A percentile compares a stretch with the other conserved stretches of the same genome.
Conservation (phyloP, 2,329 filamentous ascomycete genomes). For the Nemania sp. region DNA sequence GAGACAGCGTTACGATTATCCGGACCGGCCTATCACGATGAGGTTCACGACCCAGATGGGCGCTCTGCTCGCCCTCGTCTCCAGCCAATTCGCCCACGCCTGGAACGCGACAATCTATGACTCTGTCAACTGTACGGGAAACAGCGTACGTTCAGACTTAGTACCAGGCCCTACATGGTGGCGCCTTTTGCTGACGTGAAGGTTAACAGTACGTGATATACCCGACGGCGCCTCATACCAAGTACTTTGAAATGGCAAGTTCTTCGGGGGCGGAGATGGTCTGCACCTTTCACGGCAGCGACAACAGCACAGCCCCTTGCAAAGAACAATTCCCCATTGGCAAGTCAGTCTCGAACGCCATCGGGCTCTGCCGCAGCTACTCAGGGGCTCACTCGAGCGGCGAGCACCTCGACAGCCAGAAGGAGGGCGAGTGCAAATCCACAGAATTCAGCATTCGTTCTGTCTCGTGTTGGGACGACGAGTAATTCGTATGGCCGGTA, state of each 20-base stretch:
- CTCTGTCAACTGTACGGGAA: conserved; percentile 34
- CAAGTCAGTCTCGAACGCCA: conserved; percentile 34
- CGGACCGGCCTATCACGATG: conserved; percentile 20
- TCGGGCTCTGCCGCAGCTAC: conserved; percentile 32
- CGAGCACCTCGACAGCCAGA: conserved; percentile 20
- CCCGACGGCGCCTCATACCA: conserved; percentile 26
- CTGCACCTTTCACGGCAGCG: conserved; percentile 31
- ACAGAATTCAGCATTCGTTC: conserved; percentile 36
- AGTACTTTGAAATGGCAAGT: conserved; percentile 39
- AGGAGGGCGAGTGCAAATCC: conserved; percentile 35
- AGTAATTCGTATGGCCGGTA: conserved; percentile 3
- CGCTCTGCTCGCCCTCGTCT: conserved; percentile 30
- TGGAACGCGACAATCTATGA: conserved; percentile 41
- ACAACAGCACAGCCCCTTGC: conserved; percentile 30
- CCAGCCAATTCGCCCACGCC: conserved; percentile 22
- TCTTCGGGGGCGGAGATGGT: conserved; percentile 33
- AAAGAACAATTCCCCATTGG: conserved; percentile 34
- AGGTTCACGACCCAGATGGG: conserved; percentile 28
- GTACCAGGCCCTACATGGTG: neutral
- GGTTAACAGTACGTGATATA: conserved; percentile 34
- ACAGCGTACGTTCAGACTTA: conserved; percentile 26
- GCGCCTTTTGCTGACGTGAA: conserved; percentile 7
- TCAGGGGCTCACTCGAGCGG: conserved; percentile 35
- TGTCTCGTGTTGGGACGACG: conserved; percentile 37
- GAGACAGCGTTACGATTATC: conserved; percentile 3